Evolutionary conservation across 2,329 filamentous ascomycete genomes (phyloP).

Genomic region (Harringtonia aguacate): DNA sequence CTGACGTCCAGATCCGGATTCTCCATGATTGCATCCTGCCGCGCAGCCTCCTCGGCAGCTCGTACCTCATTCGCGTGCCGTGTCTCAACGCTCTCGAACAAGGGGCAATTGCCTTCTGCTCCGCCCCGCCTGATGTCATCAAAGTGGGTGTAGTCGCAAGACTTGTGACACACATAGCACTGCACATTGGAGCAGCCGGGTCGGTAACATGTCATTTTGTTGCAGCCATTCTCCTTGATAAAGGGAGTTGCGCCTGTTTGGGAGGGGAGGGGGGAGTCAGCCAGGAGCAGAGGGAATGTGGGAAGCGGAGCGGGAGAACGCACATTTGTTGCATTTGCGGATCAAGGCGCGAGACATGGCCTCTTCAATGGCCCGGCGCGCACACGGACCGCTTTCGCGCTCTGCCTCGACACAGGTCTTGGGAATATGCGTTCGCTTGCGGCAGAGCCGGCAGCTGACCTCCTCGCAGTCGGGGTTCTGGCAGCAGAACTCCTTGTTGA

Average conservation of each 20-base stretch:
- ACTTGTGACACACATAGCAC: constrained; percentile 63
- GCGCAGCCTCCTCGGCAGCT: constrained; percentile 47
- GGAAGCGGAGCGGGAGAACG: constrained; percentile 9
- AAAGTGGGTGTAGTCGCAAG: constrained; percentile 62
- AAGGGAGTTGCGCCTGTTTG: constrained; percentile 54
- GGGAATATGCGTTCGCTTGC: constrained; percentile 58
- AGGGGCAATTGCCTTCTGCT: constrained; percentile 46
- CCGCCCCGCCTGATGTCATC: constrained; percentile 37
- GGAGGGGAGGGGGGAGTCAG: background rate
- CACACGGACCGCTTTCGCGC: constrained; percentile 45
- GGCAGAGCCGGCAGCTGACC: constrained; percentile 59
- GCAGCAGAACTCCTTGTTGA: constrained; percentile 66
- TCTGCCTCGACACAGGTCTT: constrained; percentile 58
- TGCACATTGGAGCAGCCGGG: constrained; percentile 38
- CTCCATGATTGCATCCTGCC: constrained; percentile 41
- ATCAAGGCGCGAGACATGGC: constrained; percentile 75
- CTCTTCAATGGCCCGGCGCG: constrained; percentile 64
- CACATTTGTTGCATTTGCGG: constrained; percentile 59
- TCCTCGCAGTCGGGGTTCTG: constrained; percentile 52
- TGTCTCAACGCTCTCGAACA: constrained; percentile 52
- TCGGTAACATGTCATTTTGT: constrained; percentile 68
- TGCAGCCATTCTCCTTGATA: constrained; percentile 70
- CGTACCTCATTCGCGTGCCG: constrained; percentile 54
- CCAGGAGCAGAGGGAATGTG: too few species aligned
- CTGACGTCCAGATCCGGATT: constrained; percentile 51